phyloP scores from a whole-genome alignment of 345 rosid genomes.

The Corymbia maculata region DNA sequence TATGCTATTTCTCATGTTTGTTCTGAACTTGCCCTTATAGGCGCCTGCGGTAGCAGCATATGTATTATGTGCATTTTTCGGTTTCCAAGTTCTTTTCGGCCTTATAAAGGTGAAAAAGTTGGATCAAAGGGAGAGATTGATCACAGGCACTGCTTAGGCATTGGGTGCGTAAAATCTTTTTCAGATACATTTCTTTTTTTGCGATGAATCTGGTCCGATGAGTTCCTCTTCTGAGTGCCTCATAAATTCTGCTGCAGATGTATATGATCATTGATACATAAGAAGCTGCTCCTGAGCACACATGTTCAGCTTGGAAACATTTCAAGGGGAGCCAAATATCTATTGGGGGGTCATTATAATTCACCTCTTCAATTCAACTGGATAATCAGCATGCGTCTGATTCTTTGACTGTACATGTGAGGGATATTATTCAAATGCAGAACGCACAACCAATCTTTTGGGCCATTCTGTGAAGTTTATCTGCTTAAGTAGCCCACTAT shows the following conservation, averaged over 20 bases:
- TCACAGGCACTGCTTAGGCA: constrained; percentile 82
- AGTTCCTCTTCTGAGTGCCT: background rate
- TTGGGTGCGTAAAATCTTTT: constrained; percentile 13
- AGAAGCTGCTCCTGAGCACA: background rate
- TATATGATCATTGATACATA: background rate
- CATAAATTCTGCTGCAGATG: background rate
- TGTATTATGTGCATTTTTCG: constrained; percentile 58
- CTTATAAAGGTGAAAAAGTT: constrained; percentile 70
- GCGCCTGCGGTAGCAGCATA: constrained; percentile 61
- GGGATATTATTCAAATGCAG: background rate
- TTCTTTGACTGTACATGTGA: background rate
- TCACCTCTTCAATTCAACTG: background rate
- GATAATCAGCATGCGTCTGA: background rate
- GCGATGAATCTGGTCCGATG: background rate
- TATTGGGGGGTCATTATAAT: background rate
- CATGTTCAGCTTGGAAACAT: background rate
- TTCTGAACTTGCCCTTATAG: background rate
- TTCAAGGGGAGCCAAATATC: background rate
- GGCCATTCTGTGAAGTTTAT: background rate
- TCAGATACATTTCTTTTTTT: background rate
- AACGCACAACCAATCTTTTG: background rate
- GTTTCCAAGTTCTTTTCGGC: constrained; percentile 77
- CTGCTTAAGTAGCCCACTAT: background rate
- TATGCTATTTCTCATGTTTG: background rate
- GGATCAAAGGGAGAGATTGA: constrained; percentile 75